Evolutionary conservation across 2,329 filamentous ascomycete species (phyloP), one percentile per base, ranked within the genome.

Genomic region (Trichoderma atroviride): DNA sequence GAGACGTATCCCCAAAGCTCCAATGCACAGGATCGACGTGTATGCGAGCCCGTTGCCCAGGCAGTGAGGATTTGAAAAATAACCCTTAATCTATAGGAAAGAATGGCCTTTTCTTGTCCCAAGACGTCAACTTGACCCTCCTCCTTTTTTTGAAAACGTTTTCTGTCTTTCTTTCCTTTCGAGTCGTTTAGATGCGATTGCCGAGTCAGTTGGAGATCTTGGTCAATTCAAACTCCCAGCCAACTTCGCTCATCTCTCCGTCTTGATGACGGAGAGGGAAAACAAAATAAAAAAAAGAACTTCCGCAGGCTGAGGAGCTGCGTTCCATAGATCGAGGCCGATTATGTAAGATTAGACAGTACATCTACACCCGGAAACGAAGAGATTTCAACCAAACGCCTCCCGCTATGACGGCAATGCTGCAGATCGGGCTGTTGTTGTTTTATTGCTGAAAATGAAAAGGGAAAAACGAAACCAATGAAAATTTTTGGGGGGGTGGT

Each of bases 331-430:
- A 66, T 70, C 58, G 63, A 71, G 70, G 60, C 70, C 74, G 74
- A 79, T 79, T 81, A 82, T 85, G 82, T 83, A 85, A 82, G 78
- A 85, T 85, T 84, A 84, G 81, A 83, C 79, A 79, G 78, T 83
- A 84, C 81, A 83, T 84, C 80, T 84, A 83, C 80, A 82, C 81
- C 79, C 78, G 81, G 78, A 80, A 80, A 81, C 78, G 78, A 82
- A 80, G 76, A 66, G 53, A 58, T 83, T 77, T 79, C 79, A 82
- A 82, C 81, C 81, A 80, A 86, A 86, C 84, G 83, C 84, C 83
- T 82, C 83, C 83, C 84, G 84, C 84, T 86, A 85, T 86, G 84
- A 79, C 77, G 78, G 75, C 75, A 79, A 79, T 76, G 74, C 73
- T 78, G 77, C 77, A 79, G 76, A 76, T 79, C 75, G 76, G 75